These are phyloP conservation scores for Kwoniella pini DNA, from an alignment of 768 basidiomycete genomes.

Conservation along the genomic window DNA sequence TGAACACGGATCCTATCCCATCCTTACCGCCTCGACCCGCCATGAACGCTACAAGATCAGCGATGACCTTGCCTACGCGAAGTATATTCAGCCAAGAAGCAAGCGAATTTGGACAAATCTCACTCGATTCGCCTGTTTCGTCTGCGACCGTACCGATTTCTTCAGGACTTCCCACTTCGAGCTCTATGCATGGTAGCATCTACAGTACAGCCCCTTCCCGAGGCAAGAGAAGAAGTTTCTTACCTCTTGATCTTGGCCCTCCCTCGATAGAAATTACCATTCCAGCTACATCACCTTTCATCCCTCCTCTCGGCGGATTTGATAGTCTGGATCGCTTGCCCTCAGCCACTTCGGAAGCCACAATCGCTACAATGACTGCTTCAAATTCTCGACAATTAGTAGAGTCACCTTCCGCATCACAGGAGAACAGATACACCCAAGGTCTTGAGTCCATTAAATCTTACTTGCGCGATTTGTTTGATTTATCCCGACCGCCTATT, in stretches of 20 bases:
- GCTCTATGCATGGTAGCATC: conserved; percentile 9
- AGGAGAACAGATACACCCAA: conserved; percentile 38
- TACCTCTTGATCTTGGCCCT: conserved; percentile 72
- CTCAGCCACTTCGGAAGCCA: conserved; percentile 15
- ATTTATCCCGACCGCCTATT: conserved; percentile 74
- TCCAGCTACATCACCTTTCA: conserved; percentile 66
- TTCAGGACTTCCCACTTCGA: conserved; percentile 23
- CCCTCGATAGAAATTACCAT: conserved; percentile 65
- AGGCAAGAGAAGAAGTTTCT: conserved; percentile 80
- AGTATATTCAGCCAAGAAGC: conserved; percentile 13
- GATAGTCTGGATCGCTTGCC: conserved; percentile 9
- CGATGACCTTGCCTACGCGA: conserved; percentile 41
- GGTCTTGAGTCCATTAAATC: conserved; percentile 91
- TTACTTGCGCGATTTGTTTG: conserved; percentile 93
- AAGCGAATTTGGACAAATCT: conserved; percentile 36
- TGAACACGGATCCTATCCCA: conserved; percentile 31
- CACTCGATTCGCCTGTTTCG: neutral
- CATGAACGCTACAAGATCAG: conserved; percentile 25
- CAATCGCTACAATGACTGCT: conserved; percentile 21
- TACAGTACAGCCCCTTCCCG: conserved; percentile 54
- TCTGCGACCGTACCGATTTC: conserved; percentile 11
- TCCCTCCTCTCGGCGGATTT: conserved; percentile 53
- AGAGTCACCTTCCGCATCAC: conserved; percentile 5
- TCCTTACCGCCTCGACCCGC: conserved; percentile 29
- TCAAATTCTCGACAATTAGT: conserved; percentile 6